phyloP scores from a whole-genome alignment of 2,329 filamentous ascomycete genomes.

The Fusarium praegraminearum region DNA sequence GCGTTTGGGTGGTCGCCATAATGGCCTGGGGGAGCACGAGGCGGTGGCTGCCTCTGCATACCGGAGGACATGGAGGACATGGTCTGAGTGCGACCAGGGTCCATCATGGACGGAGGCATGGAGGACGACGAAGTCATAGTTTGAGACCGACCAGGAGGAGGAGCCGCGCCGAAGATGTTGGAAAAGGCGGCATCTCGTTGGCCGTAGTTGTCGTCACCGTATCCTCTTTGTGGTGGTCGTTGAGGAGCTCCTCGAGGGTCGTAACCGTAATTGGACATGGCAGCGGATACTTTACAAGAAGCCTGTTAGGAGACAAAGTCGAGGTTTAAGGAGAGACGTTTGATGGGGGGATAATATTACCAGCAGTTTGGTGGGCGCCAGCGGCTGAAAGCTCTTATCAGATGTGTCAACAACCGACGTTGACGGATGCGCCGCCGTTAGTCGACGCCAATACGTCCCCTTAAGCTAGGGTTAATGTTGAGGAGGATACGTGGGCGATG shows the following conservation, averaged over 20 bases:
- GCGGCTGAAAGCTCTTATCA: conserved; percentile 43
- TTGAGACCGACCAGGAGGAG: conserved; percentile 89
- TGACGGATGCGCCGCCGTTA: conserved; percentile 52
- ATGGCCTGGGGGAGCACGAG: conserved; percentile 61
- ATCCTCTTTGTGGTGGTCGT: conserved; percentile 56
- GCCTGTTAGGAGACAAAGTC: conserved; percentile 25
- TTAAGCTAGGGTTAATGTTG: conserved; percentile 35
- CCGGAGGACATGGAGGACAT: conserved; percentile 69
- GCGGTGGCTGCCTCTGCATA: conserved; percentile 74
- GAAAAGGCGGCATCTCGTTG: conserved; percentile 96
- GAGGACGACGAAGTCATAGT: conserved; percentile 92
- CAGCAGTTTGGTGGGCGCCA: conserved; percentile 40
- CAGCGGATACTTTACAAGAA: conserved; percentile 38
- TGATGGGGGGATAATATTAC: conserved; percentile 31
- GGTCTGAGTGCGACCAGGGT: conserved; percentile 80
- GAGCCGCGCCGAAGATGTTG: conserved; percentile 92
- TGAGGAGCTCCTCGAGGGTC: conserved; percentile 63
- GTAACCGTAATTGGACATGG: conserved; percentile 71
- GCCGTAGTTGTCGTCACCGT: conserved; percentile 63
- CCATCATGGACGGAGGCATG: conserved; percentile 63
- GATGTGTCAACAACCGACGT: conserved; percentile 47
- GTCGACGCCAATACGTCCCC: conserved; percentile 48
- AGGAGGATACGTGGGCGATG: conserved; percentile 28
- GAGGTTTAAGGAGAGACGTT: conserved; percentile 1
- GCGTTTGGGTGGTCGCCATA: conserved; percentile 53